Conservation (phyloP, 2,329 filamentous ascomycete genomes). For the Scedosporium dehoogii region DNA sequence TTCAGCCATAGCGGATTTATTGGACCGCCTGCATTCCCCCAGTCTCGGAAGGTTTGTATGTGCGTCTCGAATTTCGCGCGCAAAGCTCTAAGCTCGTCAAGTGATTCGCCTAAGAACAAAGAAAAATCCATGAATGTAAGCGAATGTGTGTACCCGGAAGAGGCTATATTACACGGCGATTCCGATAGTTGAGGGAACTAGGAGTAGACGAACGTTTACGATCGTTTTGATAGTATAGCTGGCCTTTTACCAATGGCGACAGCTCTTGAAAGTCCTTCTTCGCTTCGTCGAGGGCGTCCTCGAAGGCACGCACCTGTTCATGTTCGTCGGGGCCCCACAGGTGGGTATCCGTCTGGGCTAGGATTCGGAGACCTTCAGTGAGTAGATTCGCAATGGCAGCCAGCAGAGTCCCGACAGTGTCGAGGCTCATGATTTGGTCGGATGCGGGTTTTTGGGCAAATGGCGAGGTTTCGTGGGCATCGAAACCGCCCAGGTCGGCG, state of each 20-base stretch:
- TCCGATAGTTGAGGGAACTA: not conserved
- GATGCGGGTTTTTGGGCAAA: not conserved
- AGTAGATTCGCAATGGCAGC: conserved; percentile 46
- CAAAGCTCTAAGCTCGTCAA: conserved; percentile 38
- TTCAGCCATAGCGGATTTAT: conserved; percentile 46
- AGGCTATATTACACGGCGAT: not conserved
- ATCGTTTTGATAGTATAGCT: conserved; percentile 49
- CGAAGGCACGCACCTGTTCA: conserved; percentile 45
- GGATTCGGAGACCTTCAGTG: conserved; percentile 41
- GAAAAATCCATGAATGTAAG: not conserved
- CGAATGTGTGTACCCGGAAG: not conserved
- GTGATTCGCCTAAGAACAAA: conserved; percentile 33
- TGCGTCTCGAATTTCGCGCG: conserved; percentile 36
- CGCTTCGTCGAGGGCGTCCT: conserved; percentile 47
- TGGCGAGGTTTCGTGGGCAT: not conserved
- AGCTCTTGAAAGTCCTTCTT: conserved; percentile 52
- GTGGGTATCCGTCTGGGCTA: conserved; percentile 47
- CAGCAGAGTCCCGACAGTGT: conserved; percentile 49
- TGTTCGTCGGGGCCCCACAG: conserved; percentile 50
- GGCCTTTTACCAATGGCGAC: conserved; percentile 42
- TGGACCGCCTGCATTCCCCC: conserved; percentile 43
- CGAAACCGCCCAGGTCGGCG: not conserved
- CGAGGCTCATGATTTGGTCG: conserved; percentile 23
- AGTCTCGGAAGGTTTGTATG: conserved; percentile 40
- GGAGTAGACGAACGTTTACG: conserved; percentile 32